These are phyloP conservation scores for Diophrys sp. DNA, from an alignment of 73 alveolate species.

Conservation along the genomic window DNA sequence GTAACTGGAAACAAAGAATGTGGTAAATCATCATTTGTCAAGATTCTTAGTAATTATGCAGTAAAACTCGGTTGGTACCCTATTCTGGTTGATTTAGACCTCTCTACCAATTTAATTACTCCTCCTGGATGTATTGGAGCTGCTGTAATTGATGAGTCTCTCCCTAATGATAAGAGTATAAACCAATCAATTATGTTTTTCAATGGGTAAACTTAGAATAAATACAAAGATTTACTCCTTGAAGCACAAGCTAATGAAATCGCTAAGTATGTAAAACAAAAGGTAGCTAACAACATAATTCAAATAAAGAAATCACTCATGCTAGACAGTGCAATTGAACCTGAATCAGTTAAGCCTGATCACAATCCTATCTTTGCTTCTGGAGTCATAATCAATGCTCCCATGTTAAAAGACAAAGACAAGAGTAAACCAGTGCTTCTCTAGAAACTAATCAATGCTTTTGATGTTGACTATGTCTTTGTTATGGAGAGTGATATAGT, in stretches of 20 bases:
- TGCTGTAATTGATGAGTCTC: conserved; percentile 51
- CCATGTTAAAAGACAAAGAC: neutral
- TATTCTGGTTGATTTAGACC: conserved; percentile 76
- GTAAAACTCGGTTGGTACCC: conserved; percentile 90
- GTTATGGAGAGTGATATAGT: neutral
- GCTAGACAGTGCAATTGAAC: conserved; percentile 23
- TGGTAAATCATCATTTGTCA: conserved; percentile 85
- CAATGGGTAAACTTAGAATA: conserved; percentile 55
- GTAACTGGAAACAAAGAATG: conserved; percentile 69
- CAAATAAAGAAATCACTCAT: conserved; percentile 13
- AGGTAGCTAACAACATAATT: conserved; percentile 32
- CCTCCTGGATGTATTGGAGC: conserved; percentile 86
- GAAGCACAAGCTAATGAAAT: conserved; percentile 75
- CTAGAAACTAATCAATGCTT: neutral
- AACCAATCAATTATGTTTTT: conserved; percentile 70
- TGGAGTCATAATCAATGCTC: neutral
- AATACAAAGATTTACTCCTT: conserved; percentile 60
- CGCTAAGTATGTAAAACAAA: conserved; percentile 55
- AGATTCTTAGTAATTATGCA: conserved; percentile 78
- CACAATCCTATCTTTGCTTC: neutral
- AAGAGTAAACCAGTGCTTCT: neutral
- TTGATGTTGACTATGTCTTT: neutral
- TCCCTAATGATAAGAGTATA: conserved; percentile 68
- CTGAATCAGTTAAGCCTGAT: neutral
- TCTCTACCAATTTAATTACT: conserved; percentile 67